Conservation (phyloP, 2,329 filamentous ascomycete species). For the Grosmannia clavigera region DNA sequence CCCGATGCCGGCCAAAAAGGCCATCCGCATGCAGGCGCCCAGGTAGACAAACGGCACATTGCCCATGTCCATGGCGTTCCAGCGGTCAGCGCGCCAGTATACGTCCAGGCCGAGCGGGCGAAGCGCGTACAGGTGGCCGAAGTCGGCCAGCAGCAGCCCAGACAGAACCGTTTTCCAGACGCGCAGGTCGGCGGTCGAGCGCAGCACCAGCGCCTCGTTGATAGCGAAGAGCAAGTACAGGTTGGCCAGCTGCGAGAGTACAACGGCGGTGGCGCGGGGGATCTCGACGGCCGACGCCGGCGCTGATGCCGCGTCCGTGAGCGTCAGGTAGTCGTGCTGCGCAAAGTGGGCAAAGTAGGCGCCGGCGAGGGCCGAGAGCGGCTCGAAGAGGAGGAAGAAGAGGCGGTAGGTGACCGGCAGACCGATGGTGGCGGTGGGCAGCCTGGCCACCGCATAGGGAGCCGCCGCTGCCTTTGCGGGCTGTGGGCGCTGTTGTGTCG, state of each 20-base stretch:
- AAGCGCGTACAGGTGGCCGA: conserved; percentile 62
- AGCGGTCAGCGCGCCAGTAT: conserved; percentile 49
- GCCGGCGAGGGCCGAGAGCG: conserved; percentile 38
- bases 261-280: conserved; percentile 50
- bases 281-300: conserved; percentile 26
- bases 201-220: conserved; percentile 65
- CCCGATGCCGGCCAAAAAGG: conserved; percentile 47
- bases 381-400: conserved; percentile 67
- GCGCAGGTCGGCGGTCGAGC: conserved; percentile 51
- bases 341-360: conserved; percentile 39
- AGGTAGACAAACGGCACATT: conserved; percentile 61
- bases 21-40: conserved; percentile 45
- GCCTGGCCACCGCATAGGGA: too few relatives aligned
- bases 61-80: conserved; percentile 58
- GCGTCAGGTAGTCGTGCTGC: conserved; percentile 43
- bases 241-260: conserved; percentile 64
- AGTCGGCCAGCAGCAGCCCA: conserved; percentile 59
- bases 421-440: neutral
- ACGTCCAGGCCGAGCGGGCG: conserved; percentile 42
- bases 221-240: conserved; percentile 66
- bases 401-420: conserved; percentile 41
- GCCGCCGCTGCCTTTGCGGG: neutral
- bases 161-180: conserved; percentile 61
- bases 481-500: neutral
- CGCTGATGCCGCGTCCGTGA: conserved; percentile 46